phyloP scores from a whole-genome alignment of 2,329 filamentous ascomycete species.

The Ascochyta clinopodiicola region DNA sequence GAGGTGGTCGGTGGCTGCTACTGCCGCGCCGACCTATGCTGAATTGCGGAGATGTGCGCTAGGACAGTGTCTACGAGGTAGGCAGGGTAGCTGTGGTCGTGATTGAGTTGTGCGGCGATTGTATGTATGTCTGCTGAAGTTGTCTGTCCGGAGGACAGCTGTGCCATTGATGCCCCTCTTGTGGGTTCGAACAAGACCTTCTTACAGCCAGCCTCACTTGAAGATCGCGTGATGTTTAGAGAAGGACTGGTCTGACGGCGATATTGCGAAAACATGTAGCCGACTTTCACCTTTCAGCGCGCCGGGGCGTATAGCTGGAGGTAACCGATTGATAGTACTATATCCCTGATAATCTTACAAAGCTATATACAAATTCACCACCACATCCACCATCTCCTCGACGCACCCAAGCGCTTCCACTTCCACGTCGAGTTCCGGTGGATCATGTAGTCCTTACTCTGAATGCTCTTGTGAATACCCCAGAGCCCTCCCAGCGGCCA shows the following conservation, averaged over 20 bases:
- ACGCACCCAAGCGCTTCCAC: conserved; percentile 20
- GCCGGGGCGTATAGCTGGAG: background rate
- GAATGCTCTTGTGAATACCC: conserved; percentile 49
- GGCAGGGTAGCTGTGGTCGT: background rate
- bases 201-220: too few relatives aligned
- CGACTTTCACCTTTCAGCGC: background rate
- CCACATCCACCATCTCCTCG: conserved; percentile 17
- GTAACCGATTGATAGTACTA: background rate
- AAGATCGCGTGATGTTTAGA: background rate
- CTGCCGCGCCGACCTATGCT: background rate
- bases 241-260: background rate
- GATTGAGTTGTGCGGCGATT: background rate
- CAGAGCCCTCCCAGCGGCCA: conserved; percentile 50
- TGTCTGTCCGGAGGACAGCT: background rate
- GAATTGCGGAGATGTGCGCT: background rate
- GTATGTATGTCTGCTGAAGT: background rate
- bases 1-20: background rate
- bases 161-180: background rate
- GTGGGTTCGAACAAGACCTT: too few relatives aligned
- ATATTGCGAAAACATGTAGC: background rate
- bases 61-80: conserved; percentile 3
- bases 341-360: conserved; percentile 1
- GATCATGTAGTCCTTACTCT: conserved; percentile 46
- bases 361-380: background rate
- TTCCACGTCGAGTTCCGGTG: conserved; percentile 45